Conservation (phyloP, 345 rosid species). For the Populus euphratica region DNA sequence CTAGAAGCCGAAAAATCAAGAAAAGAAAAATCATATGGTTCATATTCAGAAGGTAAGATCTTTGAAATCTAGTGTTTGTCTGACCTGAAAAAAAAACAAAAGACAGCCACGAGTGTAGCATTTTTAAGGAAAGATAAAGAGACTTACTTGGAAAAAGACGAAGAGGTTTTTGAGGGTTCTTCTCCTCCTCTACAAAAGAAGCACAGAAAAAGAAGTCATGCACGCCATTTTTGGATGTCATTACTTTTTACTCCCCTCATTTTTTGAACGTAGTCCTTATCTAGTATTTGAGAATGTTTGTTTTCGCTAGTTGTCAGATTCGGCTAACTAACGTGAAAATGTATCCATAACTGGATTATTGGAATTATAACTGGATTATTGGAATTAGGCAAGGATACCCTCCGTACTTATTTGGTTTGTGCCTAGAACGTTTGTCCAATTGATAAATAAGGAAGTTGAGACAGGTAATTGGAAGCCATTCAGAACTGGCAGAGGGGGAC, state of each 20-base stretch:
- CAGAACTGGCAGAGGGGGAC: no score
- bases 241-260: neutral
- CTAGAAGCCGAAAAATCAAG: neutral
- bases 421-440: no score
- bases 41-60: neutral
- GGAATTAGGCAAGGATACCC: no score
- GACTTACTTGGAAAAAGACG: neutral
- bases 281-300: neutral
- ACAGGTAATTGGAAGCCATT: no score
- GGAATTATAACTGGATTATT: no score
- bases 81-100: neutral
- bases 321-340: no score
- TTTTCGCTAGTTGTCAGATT: neutral
- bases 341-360: no score
- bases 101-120: neutral
- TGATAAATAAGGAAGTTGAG: no score
- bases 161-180: neutral
- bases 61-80: neutral
- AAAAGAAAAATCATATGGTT: no score
- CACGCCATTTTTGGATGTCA: neutral
- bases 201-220: neutral
- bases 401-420: no score
- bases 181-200: neutral
- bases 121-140: neutral
- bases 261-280: neutral